Evolutionary conservation across 306 rosid species (phyloP), one percentile per base, ranked within the genome.

Genomic region (Inga laurina): DNA sequence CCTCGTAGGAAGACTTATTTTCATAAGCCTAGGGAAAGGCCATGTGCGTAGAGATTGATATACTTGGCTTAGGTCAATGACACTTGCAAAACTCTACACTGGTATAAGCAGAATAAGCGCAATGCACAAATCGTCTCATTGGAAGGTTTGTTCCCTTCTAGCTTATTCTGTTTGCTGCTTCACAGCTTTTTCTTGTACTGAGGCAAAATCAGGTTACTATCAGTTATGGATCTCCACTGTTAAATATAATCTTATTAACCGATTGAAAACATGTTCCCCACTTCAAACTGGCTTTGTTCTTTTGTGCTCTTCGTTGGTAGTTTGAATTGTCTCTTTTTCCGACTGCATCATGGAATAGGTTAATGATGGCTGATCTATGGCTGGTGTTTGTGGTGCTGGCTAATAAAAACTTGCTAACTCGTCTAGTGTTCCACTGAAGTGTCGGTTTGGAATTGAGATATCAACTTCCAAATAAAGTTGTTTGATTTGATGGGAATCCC

Each of bases 1-100:
- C 37, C 61, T 80, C 49, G 75, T 41, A n/a, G 75, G 43, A 85
- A 69, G 81, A 82, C 83, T 43, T 51, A 46, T 30, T 67, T 71
- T 59, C 15, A 9, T 59, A 22, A 8, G 32, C 15, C 66, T 22
- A 22, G 34, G 3, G 66, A 59, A 57, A 21, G 65, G 34, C 66
- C 32, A 22, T 59, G 32, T 59, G 66, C 66, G 22, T 59, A 59
- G 66, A 59, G 34, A 59, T 59, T 21, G 13, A 57, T 21, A 57
- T 57, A 8, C 30, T 57, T 57, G 13, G 30, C 27, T 57, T 57
- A 21, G 64, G 13, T 7, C 7, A 57, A 57, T 57, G 64, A 7
- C 8, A 57, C 24, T 21, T 57, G 8, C 64, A 57, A 57, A 2
- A 21, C n/a, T 57, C 64, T 57, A 8, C 64, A 0, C 27, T 57